Evolutionary conservation across 2,329 filamentous ascomycete genomes (phyloP), one percentile per base, ranked within the genome.

Genomic region (Aspergillus aculeatinus): DNA sequence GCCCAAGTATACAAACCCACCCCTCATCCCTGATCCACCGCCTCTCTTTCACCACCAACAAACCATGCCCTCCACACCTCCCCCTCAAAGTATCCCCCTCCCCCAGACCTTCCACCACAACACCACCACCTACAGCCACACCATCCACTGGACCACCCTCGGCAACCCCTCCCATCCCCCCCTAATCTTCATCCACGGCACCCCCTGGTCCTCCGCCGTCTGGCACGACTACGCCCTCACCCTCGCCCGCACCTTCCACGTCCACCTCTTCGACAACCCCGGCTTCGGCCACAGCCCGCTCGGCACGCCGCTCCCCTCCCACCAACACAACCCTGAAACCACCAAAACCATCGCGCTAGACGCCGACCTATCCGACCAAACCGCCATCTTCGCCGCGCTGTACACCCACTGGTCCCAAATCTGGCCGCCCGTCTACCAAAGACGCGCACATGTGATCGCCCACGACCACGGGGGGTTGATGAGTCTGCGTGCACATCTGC

Each of bases 381-480:
- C 77, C 0, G 67, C 74, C 33, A 74, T 71, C 1, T 77, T 74
- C 10, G 68, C 76, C 6, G 77, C 76, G 0, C 71, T 82, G 0
- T 76, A 76, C 56, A 64, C 69, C 6, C 67, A 70, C 19, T 78
- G 79, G 33, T 11, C 33, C 33, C 11, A 35, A 5, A 9, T 7
- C 33, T 12, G 72, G 52, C 68, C 4, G 29, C 65, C 2, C 59
- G 61, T 57, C 31, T 35, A 23, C 29, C 16, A 2, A 63, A 58
- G 4, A 67, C 65, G 16, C 71, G 27, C 79, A 0, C 74, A 79
- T 55, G 68, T 82, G 0, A 62, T 82, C 1, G 79, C 79, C 0
- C 80, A 82, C 59, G 80, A 82, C 31, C 75, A 80, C 39, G 80
- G 72, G 1, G 79, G 80, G 0, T 59, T 80, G 10, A 73, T 81